Evolutionary conservation across 805 yeast species (phyloP).

Genomic region (Cyberlindnera xylosilytica): DNA sequence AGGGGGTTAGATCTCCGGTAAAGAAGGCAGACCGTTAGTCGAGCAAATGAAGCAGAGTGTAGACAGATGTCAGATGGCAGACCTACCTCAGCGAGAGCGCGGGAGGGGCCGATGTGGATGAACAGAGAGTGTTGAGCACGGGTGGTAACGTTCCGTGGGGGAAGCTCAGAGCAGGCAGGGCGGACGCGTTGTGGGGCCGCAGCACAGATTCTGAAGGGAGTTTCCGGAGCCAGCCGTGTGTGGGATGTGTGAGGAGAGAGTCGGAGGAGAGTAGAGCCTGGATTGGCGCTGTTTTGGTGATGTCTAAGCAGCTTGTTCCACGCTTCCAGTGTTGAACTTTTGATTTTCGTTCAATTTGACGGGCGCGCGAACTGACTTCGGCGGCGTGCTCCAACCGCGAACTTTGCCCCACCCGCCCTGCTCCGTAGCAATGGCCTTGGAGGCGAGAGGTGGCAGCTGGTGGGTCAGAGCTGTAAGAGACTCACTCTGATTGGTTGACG

Average conservation of each 20-base stretch:
- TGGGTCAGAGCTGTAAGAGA: no score
- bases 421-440: no score
- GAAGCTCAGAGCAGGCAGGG: not conserved
- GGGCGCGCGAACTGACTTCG: constrained; percentile 14
- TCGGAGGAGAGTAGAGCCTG: not conserved
- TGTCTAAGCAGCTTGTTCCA: not conserved
- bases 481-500: no score
- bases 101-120: not conserved
- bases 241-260: not conserved
- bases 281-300: not conserved
- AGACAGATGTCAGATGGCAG: no score
- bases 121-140: constrained; percentile 1
- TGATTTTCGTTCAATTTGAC: constrained; percentile 11
- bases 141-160: constrained; percentile 16
- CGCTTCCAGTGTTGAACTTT: not conserved
- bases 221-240: not conserved
- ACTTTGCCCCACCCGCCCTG: not conserved
- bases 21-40: no score
- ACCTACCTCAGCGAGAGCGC: not conserved
- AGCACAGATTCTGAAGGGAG: no score
- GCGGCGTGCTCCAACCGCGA: constrained; percentile 5
- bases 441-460: no score
- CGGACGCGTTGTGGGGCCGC: not conserved
- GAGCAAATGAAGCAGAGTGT: no score
- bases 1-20: not conserved